These are phyloP conservation scores for Candida koratica DNA, from an alignment of 805 yeast species.

Conservation along the genomic window DNA sequence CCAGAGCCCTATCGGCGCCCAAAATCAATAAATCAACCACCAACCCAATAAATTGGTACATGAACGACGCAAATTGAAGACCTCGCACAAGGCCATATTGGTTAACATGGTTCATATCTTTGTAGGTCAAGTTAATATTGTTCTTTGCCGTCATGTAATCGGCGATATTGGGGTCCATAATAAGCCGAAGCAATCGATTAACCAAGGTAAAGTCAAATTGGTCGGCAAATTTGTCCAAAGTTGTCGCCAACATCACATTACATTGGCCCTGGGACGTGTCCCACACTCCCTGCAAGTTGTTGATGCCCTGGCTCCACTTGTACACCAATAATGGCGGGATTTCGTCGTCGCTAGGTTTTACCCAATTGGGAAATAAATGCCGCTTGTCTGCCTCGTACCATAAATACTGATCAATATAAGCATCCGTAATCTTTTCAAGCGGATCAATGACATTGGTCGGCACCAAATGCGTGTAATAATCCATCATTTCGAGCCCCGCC, in stretches of 20 bases:
- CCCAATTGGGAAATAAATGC: constrained; percentile 89
- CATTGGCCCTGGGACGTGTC: constrained; percentile 67
- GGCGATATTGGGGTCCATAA: constrained; percentile 87
- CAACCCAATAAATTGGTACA: constrained; percentile 86
- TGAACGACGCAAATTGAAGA: constrained; percentile 83
- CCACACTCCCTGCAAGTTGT: constrained; percentile 79
- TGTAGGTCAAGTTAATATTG: constrained; percentile 75
- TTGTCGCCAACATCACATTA: constrained; percentile 79
- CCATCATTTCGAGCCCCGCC: constrained; percentile 84
- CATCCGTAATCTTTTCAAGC: constrained; percentile 91
- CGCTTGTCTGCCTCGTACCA: constrained; percentile 95
- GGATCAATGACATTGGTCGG: constrained; percentile 92
- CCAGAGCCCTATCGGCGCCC: constrained; percentile 83
- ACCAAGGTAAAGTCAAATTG: constrained; percentile 84
- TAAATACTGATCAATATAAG: constrained; percentile 88
- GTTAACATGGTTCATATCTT: constrained; percentile 93
- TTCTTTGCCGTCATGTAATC: constrained; percentile 92
- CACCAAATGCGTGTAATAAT: constrained; percentile 73
- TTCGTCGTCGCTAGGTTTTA: constrained; percentile 91
- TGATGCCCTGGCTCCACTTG: constrained; percentile 92
- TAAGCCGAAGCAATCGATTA: constrained; percentile 72
- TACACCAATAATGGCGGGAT: constrained; percentile 88
- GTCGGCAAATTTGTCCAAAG: constrained; percentile 67
- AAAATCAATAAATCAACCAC: constrained; percentile 75
- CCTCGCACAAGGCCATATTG: constrained; percentile 87